Conservation (phyloP, 192 early-diverging fungal genomes). For the Podila epigama region DNA sequence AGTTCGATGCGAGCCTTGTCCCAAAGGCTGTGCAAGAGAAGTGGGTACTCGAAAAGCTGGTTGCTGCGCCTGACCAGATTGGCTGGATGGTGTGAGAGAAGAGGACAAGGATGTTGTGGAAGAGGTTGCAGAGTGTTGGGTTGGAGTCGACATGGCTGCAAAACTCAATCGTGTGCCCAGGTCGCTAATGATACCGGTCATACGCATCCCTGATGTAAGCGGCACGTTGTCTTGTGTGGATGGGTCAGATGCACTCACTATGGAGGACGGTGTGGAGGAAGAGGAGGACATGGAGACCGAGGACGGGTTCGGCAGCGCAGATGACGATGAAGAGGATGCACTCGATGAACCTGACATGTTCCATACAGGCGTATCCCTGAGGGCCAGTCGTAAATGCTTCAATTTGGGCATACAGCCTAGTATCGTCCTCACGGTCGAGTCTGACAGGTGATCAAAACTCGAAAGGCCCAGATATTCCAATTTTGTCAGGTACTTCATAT, state of each 20-base stretch:
- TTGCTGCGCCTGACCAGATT: neutral
- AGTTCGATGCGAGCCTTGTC: neutral
- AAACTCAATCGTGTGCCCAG: neutral
- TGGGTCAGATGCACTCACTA: neutral
- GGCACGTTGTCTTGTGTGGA: neutral
- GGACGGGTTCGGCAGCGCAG: neutral
- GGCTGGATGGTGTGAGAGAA: neutral
- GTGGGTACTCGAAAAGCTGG: neutral
- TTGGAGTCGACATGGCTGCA: neutral
- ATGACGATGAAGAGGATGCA: neutral
- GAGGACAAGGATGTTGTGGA: neutral
- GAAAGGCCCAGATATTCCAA: conserved; percentile 42
- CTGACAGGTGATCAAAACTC: conserved; percentile 44
- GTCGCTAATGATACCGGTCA: neutral
- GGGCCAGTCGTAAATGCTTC: conserved; percentile 32
- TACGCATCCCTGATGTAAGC: neutral
- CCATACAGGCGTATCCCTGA: conserved; percentile 22
- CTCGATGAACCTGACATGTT: conserved; percentile 4
- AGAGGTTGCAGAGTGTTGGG: neutral
- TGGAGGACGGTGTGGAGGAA: conserved; percentile 19
- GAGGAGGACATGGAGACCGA: conserved; percentile 12
- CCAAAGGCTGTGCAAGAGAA: neutral
- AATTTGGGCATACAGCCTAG: conserved; percentile 41
- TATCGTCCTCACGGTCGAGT: conserved; percentile 37
- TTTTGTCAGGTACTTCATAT: conserved; percentile 29